Percentiles rank a stretch among this genome's conserved stretches.
These are phyloP conservation scores for Secale cereale DNA, from an alignment of 176 grass and related monocot species.

Conservation along the genomic window DNA sequence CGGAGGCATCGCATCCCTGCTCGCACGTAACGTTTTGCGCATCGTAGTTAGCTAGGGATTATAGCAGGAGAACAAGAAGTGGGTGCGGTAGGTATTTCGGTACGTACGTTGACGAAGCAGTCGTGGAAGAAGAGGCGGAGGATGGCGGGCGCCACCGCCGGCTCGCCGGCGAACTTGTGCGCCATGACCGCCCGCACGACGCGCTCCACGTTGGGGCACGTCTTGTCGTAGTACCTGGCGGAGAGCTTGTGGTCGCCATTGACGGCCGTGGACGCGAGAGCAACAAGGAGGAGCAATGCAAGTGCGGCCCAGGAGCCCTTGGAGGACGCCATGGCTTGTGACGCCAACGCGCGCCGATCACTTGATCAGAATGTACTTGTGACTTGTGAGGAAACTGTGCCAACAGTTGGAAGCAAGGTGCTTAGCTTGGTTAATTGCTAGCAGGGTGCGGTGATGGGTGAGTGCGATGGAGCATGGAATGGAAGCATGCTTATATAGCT, in stretches of 20 bases:
- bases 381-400: too few relatives aligned
- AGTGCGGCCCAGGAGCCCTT: neutral
- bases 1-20: conserved; percentile 62
- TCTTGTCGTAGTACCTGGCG: conserved; percentile 36
- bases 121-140: conserved; percentile 88
- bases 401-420: neutral
- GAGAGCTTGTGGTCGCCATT: conserved; percentile 6
- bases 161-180: conserved; percentile 21
- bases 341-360: too few relatives aligned
- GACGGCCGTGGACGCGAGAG: neutral
- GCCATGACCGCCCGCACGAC: conserved; percentile 39
- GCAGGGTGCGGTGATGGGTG: neutral
- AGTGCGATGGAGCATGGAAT: neutral
- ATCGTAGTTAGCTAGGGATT: neutral
- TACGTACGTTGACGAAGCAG: conserved; percentile 61
- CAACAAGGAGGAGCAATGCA: neutral
- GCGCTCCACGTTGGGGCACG: conserved; percentile 40
- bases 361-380: too few relatives aligned
- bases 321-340: neutral
- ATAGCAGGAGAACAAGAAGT: too few relatives aligned
- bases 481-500: neutral
- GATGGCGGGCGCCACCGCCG: conserved; percentile 45
- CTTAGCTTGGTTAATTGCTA: neutral
- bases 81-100: too few relatives aligned
- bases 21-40: neutral